Percentiles rank a stretch among this genome's conserved stretches.
Evolutionary conservation across 2,329 filamentous ascomycete genomes (phyloP).

Genomic region (Ophiostoma novo-ulmi): DNA sequence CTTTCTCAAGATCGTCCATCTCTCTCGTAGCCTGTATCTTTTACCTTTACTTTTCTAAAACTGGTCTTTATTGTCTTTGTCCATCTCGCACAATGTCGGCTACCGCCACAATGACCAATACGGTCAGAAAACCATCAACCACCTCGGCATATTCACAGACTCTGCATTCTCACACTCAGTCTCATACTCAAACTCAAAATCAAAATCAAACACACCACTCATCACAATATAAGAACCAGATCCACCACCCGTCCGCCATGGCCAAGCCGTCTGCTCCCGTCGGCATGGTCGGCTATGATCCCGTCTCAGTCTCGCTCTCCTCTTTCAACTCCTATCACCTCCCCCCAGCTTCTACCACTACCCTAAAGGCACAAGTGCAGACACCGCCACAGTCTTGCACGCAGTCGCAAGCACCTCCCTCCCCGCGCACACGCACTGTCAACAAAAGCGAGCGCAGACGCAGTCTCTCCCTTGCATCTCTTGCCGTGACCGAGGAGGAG

Average conservation of each 20-base stretch:
- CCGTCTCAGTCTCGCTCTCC: background rate
- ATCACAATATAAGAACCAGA: background rate
- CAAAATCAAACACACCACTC: background rate
- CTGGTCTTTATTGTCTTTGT: background rate
- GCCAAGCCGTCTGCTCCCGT: conserved; percentile 12
- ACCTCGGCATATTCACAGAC: background rate
- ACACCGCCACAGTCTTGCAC: background rate
- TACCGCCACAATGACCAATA: background rate
- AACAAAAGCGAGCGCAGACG: conserved; percentile 23
- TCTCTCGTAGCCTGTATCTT: no score
- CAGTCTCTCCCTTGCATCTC: conserved; percentile 19
- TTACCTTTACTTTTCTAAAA: no score
- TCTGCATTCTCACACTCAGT: background rate
- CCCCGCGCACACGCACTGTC: conserved; percentile 16
- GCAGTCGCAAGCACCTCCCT: background rate
- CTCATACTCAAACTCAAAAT: background rate
- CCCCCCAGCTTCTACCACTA: background rate
- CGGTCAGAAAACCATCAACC: background rate
- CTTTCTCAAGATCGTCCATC: background rate
- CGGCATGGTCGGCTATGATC: background rate
- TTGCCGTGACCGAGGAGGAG: background rate
- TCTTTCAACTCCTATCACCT: background rate
- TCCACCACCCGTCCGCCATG: conserved; percentile 20
- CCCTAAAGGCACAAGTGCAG: background rate
- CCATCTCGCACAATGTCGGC: background rate